These are phyloP conservation scores for Haberlea rhodopensis DNA, from an alignment of 257 asterid species.

Conservation along the genomic window DNA sequence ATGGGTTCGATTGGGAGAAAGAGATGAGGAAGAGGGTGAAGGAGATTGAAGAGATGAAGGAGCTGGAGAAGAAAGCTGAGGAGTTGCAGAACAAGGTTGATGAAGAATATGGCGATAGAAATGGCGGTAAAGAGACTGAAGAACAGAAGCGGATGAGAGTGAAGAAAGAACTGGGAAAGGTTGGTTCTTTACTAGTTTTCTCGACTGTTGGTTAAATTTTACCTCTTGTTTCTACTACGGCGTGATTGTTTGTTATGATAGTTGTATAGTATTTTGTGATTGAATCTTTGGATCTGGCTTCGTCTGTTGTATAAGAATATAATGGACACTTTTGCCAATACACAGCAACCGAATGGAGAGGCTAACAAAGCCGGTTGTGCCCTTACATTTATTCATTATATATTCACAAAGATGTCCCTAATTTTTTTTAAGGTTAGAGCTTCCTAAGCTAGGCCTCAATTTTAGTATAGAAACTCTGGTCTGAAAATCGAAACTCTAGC, in stretches of 20 bases:
- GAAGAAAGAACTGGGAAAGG: conserved; percentile 84
- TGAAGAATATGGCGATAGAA: conserved; percentile 44
- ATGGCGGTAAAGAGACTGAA: conserved; percentile 54
- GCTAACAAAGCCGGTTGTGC: too few relatives aligned
- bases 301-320: neutral
- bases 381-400: too few relatives aligned
- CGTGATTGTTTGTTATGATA: neutral
- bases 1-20: conserved; percentile 67
- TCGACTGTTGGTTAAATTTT: neutral
- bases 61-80: conserved; percentile 84
- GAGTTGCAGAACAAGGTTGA: conserved; percentile 70
- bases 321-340: too few relatives aligned
- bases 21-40: conserved; percentile 85
- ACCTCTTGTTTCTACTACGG: neutral
- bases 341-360: too few relatives aligned
- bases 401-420: too few relatives aligned
- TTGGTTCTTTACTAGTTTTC: conserved; percentile 2
- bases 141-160: conserved; percentile 82
- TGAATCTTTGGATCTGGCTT: neutral
- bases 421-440: too few relatives aligned
- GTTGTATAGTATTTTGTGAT: neutral
- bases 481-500: neutral
- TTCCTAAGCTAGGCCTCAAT: too few relatives aligned
- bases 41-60: conserved; percentile 82
- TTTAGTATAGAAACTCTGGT: too few relatives aligned